Conservation (phyloP, 495 filamentous ascomycete species). For the Achaetomiella virescens region DNA sequence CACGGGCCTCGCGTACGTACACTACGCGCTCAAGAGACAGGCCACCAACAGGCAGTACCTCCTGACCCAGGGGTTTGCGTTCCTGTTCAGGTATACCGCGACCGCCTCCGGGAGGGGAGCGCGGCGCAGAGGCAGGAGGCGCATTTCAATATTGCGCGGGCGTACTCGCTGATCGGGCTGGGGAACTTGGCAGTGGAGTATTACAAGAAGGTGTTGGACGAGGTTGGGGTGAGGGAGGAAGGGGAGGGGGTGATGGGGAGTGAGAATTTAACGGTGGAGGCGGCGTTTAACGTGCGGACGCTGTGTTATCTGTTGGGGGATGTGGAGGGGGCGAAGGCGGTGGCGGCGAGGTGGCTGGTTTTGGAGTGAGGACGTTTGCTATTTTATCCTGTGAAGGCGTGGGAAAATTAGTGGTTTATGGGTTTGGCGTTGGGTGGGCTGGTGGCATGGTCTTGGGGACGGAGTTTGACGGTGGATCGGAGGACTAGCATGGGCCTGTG, state of each 20-base stretch:
- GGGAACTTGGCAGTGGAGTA: constrained; percentile 68
- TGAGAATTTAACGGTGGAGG: constrained; percentile 65
- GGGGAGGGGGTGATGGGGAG: constrained; percentile 11
- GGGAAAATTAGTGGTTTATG: background rate
- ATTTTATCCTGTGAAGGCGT: too few species aligned
- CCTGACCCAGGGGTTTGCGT: constrained; percentile 75
- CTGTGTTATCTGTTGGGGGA: constrained; percentile 31
- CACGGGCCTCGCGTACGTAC: constrained; percentile 69
- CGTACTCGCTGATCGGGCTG: constrained; percentile 76
- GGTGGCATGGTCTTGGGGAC: background rate
- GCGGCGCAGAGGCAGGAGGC: constrained; percentile 67
- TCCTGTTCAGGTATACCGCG: constrained; percentile 71
- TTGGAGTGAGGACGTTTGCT: constrained; percentile 18
- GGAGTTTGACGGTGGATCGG: too few species aligned
- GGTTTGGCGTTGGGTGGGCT: background rate
- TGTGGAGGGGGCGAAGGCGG: constrained; percentile 25
- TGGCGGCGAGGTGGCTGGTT: constrained; percentile 25
- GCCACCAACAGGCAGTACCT: constrained; percentile 83
- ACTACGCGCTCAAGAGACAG: constrained; percentile 81
- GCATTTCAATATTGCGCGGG: constrained; percentile 79
- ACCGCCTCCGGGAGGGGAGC: constrained; percentile 32
- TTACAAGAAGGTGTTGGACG: constrained; percentile 49
- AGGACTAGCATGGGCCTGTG: too few species aligned
- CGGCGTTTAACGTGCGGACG: constrained; percentile 67
- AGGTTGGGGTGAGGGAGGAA: constrained; percentile 8